These are phyloP conservation scores for Raphanus raphanistrum DNA, from an alignment of 345 rosid genomes.

Conservation along the genomic window DNA sequence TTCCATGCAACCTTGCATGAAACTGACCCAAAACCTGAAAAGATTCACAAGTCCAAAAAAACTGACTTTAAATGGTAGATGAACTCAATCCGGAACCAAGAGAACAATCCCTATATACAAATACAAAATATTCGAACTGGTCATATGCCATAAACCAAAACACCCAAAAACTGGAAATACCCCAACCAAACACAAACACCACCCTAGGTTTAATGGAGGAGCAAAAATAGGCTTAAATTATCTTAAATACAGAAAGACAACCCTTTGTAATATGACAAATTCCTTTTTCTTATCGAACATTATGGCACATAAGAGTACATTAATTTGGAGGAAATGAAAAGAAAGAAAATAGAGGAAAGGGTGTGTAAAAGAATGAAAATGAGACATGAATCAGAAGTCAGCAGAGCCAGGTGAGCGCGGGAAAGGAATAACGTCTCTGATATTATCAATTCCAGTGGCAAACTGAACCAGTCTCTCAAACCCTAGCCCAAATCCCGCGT, in stretches of 20 bases:
- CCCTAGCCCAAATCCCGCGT: conserved; percentile 93
- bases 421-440: conserved; percentile 92
- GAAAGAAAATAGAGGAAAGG: neutral
- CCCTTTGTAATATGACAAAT: neutral
- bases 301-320: conserved; percentile 20
- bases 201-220: too few species aligned
- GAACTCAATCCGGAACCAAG: too few species aligned
- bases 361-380: conserved; percentile 1
- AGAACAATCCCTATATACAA: too few species aligned
- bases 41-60: too few species aligned
- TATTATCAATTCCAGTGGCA: conserved; percentile 89
- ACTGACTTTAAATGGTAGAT: too few species aligned
- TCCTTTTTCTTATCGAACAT: neutral
- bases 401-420: conserved; percentile 92
- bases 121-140: too few species aligned
- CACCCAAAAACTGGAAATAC: too few species aligned
- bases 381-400: conserved; percentile 54
- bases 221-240: too few species aligned
- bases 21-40: too few species aligned
- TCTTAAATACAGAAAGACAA: neutral
- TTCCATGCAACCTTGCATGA: too few species aligned
- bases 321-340: conserved; percentile 9
- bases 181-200: too few species aligned
- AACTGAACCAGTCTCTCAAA: conserved; percentile 97
- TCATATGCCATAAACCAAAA: too few species aligned